Evolutionary conservation across 2,329 filamentous ascomycete genomes (phyloP), one percentile per base, ranked within the genome.

Genomic region (Domatiomyces catenatus): DNA sequence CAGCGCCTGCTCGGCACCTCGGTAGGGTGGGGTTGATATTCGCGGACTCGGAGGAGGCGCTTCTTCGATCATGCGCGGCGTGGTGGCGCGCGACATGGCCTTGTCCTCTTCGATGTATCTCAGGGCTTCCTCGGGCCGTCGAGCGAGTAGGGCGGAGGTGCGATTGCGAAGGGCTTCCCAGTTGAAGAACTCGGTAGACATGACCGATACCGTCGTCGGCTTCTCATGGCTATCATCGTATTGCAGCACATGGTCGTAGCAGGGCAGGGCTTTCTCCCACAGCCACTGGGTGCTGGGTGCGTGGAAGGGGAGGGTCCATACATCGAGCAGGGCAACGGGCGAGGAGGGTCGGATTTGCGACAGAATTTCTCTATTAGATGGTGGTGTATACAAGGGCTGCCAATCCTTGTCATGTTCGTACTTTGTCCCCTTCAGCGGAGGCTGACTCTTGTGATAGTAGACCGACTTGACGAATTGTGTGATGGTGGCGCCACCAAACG

Each of bases 381-480:
- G 66, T 0, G 84, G 83, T 0, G 64, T 67, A 63, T 82, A 87
- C 0, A 90, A 70, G 0, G 82, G 77, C 22, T 76, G 75, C 26
- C 64, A 58, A 1, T 60, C 54, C 5, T 42, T 18, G 49, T 58
- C 53, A 43, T 54, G 51, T 42, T 55, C 53, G 39, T 57, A 53
- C 17, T 47, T 43, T 15, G 53, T 57, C n/a, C 47, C 48, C 44
- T 52, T 48, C 57, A 54, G 48, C 39, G 53, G 50, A 0, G 75
- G 66, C 1, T 66, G 26, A 26, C 48, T 47, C 43, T 57, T 60
- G 42, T 67, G 69, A 73, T 66, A 86, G 69, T 81, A 90, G 8
- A 83, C 79, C 48, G 78, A 83, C 69, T 94, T 94, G 47, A 90
- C 69, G 50, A 93, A 76, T 62, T 93, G 87, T 1, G 84, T 74